A percentile compares a stretch with the other conserved stretches of the same genome.
These are phyloP conservation scores for Luvunga scandens DNA, from an alignment of 345 rosid genomes.

Conservation along the genomic window DNA sequence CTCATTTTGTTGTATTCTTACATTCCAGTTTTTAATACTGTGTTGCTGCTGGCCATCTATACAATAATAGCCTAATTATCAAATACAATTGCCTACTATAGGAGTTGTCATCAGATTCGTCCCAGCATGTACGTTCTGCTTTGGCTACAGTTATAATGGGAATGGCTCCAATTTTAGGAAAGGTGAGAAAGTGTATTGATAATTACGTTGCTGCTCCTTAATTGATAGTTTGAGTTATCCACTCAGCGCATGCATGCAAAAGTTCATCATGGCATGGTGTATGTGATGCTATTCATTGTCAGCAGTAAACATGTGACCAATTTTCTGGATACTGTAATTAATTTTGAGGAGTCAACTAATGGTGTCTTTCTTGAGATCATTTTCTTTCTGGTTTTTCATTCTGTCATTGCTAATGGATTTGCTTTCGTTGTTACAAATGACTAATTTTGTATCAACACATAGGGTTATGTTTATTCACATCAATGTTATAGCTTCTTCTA, in stretches of 20 bases:
- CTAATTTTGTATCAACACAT: neutral
- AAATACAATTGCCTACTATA: slow-evolving; percentile 20
- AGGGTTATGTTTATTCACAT: neutral
- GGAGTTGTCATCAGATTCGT: slow-evolving; percentile 78
- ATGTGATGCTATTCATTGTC: neutral
- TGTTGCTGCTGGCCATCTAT: neutral
- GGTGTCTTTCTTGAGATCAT: neutral
- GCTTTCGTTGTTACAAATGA: neutral
- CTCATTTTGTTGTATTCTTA: neutral
- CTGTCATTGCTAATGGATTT: neutral
- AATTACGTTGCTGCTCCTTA: neutral
- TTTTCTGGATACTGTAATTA: neutral
- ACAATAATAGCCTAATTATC: slow-evolving; percentile 1
- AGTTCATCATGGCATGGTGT: neutral
- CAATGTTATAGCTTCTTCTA: neutral
- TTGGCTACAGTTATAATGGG: slow-evolving; percentile 91
- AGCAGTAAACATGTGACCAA: neutral
- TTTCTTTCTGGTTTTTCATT: neutral
- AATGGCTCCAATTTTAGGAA: slow-evolving; percentile 80
- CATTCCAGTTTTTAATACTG: neutral
- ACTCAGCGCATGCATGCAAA: neutral
- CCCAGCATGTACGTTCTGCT: slow-evolving; percentile 81
- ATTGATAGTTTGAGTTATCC: neutral
- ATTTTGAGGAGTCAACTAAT: neutral
- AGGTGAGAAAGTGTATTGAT: slow-evolving; percentile 26